Conservation (phyloP, 352 stramenopile genomes). For the Globisporangium uncinulatum region DNA sequence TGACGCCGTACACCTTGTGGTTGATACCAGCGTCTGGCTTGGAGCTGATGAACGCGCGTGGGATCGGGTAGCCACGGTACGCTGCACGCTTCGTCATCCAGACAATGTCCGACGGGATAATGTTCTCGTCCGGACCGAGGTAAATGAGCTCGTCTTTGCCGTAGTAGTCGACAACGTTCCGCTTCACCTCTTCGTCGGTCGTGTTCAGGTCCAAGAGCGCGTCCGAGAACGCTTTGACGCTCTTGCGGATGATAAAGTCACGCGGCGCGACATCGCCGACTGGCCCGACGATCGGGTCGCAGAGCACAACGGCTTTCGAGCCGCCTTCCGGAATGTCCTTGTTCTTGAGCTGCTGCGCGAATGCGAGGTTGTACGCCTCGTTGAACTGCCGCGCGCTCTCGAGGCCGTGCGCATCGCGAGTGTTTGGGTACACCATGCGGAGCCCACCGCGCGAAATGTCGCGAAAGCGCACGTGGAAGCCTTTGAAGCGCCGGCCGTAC, state of each 20-base stretch:
- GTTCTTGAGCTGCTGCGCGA: slow-evolving; percentile 86
- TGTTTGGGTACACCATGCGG: slow-evolving; percentile 71
- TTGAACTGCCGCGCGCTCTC: slow-evolving; percentile 78
- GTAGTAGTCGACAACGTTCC: slow-evolving; percentile 29
- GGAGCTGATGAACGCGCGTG: slow-evolving; percentile 81
- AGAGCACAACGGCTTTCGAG: slow-evolving; percentile 80
- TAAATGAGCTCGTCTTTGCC: slow-evolving; percentile 83
- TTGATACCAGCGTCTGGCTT: slow-evolving; percentile 83
- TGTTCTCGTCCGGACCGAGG: slow-evolving; percentile 79
- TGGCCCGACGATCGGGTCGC: slow-evolving; percentile 65
- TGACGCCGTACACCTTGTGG: slow-evolving; percentile 86
- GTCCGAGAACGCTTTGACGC: slow-evolving; percentile 95
- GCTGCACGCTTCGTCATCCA: slow-evolving; percentile 85
- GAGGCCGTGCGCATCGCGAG: slow-evolving; percentile 46
- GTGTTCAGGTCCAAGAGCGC: slow-evolving; percentile 75
- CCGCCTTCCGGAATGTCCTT: slow-evolving; percentile 84
- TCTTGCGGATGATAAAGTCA: slow-evolving; percentile 93
- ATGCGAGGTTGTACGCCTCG: slow-evolving; percentile 82
- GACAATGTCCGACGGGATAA: slow-evolving; percentile 66
- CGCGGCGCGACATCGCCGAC: slow-evolving; percentile 70
- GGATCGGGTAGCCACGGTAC: slow-evolving; percentile 73
- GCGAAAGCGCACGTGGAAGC: slow-evolving; percentile 82
- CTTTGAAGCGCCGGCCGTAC: slow-evolving; percentile 94
- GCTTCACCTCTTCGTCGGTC: neutral
- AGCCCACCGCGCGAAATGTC: slow-evolving; percentile 78